Base-by-base conservation (phyloP, 208 protist genomes). In the Angomonas desouzai region DNA sequence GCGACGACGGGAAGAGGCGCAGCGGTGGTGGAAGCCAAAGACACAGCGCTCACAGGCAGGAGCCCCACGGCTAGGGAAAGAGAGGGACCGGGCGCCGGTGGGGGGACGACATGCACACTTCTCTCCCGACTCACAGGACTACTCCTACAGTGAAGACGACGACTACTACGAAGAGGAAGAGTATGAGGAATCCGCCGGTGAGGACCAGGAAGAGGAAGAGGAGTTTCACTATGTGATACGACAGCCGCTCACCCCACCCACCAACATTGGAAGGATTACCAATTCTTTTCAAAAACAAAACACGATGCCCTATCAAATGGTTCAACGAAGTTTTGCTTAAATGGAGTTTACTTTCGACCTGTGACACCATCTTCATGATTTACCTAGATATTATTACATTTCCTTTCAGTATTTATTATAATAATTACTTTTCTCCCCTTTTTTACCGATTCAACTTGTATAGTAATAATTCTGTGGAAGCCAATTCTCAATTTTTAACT, bases 21-120 rank as follows among this genome's bases (percentile, higher is more conserved):
- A 78, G 61, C 61, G 74, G 62, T 88, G 81, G 85, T 88, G 81
- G 85, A 56, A 36, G 38, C 77, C 74, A 32, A 38, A 66, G 62
- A 4, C 20, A 20, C 57, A n/a, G 25, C n/a, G 55, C 62, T 0
- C 29, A 1, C n/a, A 48, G 38, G 2, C 10, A 7, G 9, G 27
- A n/a, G 43, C 45, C 43, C 27, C 16, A 10, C 32, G 36, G 30
- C 27, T 23, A 34, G 29, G 29, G 48, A 23, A 30, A 47, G 25
- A 30, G 9, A 57, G 51, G n/a, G 23, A 55, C 13, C 59, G 11
- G 2, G 7, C 6, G 7, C 51, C 51, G 7, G 27, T 57, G n/a
- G 27, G 27, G 23, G 27, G 51, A 10, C 28, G 7, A 7, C 51
- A 29, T 23, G 51, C 51, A 6, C 9, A 6, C n/a, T 34, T 40